A percentile compares a stretch with the other conserved stretches of the same genome.
Evolutionary conservation across 2,329 filamentous ascomycete species (phyloP).

Genomic region (Fusarium newnesense): DNA sequence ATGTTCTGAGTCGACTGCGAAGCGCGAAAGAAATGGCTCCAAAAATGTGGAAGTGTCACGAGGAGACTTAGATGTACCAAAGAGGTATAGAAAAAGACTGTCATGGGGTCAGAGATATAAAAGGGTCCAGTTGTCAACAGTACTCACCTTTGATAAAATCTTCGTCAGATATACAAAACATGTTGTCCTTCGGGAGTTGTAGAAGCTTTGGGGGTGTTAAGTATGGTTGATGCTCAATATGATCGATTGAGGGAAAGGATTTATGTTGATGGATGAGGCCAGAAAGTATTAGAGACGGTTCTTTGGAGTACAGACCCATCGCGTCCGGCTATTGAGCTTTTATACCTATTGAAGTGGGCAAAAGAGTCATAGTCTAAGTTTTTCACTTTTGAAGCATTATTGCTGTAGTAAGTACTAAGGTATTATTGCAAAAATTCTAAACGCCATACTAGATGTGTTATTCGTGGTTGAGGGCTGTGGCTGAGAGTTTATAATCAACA

Average conservation of each 20-base stretch:
- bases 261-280: background rate
- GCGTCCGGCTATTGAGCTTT: background rate
- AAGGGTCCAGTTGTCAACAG: no score
- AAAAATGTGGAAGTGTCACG: background rate
- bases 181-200: background rate
- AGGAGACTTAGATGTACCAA: background rate
- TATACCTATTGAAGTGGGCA: background rate
- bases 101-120: background rate
- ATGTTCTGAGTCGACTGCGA: background rate
- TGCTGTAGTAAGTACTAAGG: background rate
- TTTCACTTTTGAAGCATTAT: background rate
- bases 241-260: background rate
- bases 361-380: background rate
- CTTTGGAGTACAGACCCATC: background rate
- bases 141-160: background rate
- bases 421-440: background rate
- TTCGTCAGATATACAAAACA: background rate
- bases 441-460: background rate
- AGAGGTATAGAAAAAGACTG: background rate
- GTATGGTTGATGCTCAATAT: background rate
- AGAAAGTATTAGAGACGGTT: background rate
- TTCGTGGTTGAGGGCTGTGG: accelerated
- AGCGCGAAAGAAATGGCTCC: background rate
- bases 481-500: background rate
- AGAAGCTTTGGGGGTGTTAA: background rate